Percentiles rank a stretch among this genome's conserved stretches.
Evolutionary conservation across 2,329 filamentous ascomycete genomes (phyloP).

Genomic region (Claviceps citrina): DNA sequence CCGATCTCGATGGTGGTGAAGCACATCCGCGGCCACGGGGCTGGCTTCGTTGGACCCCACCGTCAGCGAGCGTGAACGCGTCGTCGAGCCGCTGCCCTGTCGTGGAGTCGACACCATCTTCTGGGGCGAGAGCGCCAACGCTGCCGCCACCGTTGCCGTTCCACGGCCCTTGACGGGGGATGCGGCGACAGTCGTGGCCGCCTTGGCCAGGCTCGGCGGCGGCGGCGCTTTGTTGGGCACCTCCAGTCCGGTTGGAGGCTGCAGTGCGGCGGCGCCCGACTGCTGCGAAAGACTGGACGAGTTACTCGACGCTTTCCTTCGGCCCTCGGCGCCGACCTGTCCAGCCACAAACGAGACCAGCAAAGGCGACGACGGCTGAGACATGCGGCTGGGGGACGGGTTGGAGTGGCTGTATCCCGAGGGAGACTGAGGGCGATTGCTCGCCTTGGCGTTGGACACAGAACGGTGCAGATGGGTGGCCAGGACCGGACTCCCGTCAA

Average conservation of each 20-base stretch:
- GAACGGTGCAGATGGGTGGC: slow-evolving; percentile 68
- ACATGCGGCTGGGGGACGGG: slow-evolving; percentile 75
- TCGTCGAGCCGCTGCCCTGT: slow-evolving; percentile 44
- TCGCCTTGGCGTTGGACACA: slow-evolving; percentile 65
- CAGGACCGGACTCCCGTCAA: slow-evolving; percentile 76
- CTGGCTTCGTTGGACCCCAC: slow-evolving; percentile 90
- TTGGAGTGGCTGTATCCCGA: slow-evolving; percentile 65
- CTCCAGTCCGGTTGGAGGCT: slow-evolving; percentile 58
- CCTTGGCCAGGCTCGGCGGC: slow-evolving; percentile 43
- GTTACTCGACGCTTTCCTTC: slow-evolving; percentile 83
- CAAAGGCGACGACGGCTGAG: slow-evolving; percentile 54
- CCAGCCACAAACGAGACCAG: slow-evolving; percentile 90
- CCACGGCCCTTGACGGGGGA: slow-evolving; percentile 43
- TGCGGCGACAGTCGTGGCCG: slow-evolving; percentile 36
- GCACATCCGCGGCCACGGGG: slow-evolving; percentile 50
- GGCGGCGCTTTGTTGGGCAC: slow-evolving; percentile 52
- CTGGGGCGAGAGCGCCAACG: slow-evolving; percentile 43
- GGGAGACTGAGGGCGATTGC: slow-evolving; percentile 70
- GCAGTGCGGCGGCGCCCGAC: slow-evolving; percentile 44
- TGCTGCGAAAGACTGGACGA: slow-evolving; percentile 73
- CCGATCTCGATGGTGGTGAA: slow-evolving; percentile 71
- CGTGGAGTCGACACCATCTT: slow-evolving; percentile 46
- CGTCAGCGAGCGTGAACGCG: slow-evolving; percentile 72
- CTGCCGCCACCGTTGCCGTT: slow-evolving; percentile 33
- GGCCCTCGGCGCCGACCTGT: slow-evolving; percentile 57